These are phyloP conservation scores for Leccinum arenicola DNA, from an alignment of 768 basidiomycete genomes.

Conservation along the genomic window DNA sequence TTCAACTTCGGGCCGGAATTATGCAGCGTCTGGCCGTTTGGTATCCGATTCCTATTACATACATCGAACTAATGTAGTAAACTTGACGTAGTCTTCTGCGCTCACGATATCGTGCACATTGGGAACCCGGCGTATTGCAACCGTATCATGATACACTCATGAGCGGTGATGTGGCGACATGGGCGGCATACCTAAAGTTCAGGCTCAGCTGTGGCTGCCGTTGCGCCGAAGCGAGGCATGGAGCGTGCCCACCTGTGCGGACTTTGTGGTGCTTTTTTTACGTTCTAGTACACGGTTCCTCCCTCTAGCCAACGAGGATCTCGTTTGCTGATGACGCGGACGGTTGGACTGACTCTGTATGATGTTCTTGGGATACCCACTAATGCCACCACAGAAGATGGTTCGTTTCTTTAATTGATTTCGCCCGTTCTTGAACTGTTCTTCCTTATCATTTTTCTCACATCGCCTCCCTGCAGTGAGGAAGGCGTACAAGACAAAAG, in stretches of 20 bases:
- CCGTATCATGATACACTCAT: background rate
- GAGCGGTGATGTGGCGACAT: background rate
- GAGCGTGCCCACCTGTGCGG: background rate
- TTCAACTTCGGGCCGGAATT: background rate
- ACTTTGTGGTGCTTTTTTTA: constrained; percentile 1
- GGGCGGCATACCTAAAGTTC: background rate
- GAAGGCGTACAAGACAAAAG: constrained; percentile 64
- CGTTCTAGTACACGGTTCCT: background rate
- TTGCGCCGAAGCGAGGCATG: background rate
- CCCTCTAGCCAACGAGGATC: background rate
- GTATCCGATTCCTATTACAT: no score
- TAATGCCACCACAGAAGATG: constrained; percentile 49
- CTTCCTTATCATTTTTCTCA: background rate
- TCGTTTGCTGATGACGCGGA: constrained; percentile 20
- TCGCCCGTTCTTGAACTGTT: background rate
- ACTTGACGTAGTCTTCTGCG: background rate
- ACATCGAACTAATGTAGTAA: no score
- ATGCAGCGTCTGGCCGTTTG: background rate
- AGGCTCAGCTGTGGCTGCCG: background rate
- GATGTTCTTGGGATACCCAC: constrained; percentile 45
- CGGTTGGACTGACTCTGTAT: constrained; percentile 35
- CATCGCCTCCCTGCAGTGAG: constrained; percentile 39
- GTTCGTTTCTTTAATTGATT: constrained; percentile 31
- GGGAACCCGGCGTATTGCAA: background rate
- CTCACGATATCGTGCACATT: background rate